Evolutionary conservation across 352 stramenopile species (phyloP).

Genomic region (Phytopythium cucurbitacearum): DNA sequence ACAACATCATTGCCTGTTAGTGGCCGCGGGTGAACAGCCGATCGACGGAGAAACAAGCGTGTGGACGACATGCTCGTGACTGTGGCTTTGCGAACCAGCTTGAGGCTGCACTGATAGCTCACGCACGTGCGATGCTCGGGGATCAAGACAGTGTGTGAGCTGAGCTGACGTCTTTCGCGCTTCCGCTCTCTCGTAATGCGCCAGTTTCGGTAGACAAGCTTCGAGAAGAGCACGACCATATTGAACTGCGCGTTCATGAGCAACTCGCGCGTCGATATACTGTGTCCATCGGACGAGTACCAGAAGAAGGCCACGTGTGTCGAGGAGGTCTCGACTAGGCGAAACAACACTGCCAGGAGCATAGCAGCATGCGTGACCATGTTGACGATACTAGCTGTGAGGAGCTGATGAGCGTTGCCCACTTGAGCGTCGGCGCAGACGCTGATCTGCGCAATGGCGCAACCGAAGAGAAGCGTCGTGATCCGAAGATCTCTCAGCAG

Average conservation of each 20-base stretch:
- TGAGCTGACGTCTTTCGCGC: slow-evolving; percentile 5
- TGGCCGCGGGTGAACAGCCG: background rate
- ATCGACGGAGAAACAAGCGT: background rate
- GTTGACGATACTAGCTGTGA: slow-evolving; percentile 15
- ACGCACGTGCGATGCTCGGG: slow-evolving; percentile 14
- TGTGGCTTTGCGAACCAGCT: background rate
- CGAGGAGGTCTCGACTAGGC: slow-evolving; percentile 14
- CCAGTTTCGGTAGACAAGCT: slow-evolving; percentile 24
- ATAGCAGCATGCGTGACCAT: slow-evolving; percentile 10
- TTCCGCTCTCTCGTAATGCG: slow-evolving; percentile 7
- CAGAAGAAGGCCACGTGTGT: slow-evolving; percentile 3
- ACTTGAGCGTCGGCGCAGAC: slow-evolving; percentile 21
- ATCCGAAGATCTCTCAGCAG: slow-evolving; percentile 18
- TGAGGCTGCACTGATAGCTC: slow-evolving; percentile 24
- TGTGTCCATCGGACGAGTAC: slow-evolving; percentile 9
- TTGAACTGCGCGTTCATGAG: slow-evolving; percentile 24
- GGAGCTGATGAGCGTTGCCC: slow-evolving; percentile 13
- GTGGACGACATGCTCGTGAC: background rate
- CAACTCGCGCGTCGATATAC: slow-evolving; percentile 18
- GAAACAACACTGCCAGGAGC: slow-evolving; percentile 16
- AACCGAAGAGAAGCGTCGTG: slow-evolving; percentile 12
- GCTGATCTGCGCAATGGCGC: slow-evolving; percentile 21
- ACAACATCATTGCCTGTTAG: background rate
- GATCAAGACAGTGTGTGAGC: slow-evolving; percentile 10
- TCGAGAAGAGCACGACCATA: slow-evolving; percentile 22